Evolutionary conservation across 345 rosid genomes (phyloP), one percentile per base, ranked within the genome.

Genomic region (Rhizophora mangle): DNA sequence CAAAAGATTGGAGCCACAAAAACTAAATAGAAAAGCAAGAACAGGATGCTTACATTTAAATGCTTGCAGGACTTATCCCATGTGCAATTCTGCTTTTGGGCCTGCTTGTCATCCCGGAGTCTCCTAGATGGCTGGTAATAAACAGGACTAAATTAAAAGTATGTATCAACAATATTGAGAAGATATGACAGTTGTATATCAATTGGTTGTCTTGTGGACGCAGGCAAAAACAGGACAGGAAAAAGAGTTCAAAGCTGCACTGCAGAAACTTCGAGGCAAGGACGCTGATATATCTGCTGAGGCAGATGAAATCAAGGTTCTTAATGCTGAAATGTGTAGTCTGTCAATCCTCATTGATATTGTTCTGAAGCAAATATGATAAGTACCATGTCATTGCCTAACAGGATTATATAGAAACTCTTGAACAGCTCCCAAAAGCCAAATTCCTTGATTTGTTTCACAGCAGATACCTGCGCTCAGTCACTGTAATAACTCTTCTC

Each of bases 111-210:
- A 86, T 89, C 74, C 97, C 93, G 15, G 97, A 89, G 81, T 91
- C 97, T 68, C 96, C 97, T 0, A 87, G 97, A 82, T 91, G 97
- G 97, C 87, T 89, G 84, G 97, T 91, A 85, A 71, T 72, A 63
- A 34, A 67, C 24, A 20, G 53, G 57, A 36, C 57, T 34, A 26
- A 24, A 32, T 21, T 64, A 27, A 49, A 51, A 53, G 24, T 18
- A 1, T 59, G n/a, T n/a, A 22, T 39, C 27, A 55, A 55, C 59
- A 10, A 55, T 55, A 26, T 22, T 55, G 5, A 8, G 15, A 3
- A 15, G 21, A 55, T 15, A 55, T 22, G 59, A 10, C 47, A 22
- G 18, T 55, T 22, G 9, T 55, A 55, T n/a, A 22, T 11, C 47
- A 10, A 39, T 10, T 2, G 16, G 29, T 39, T 30, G 27, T 54